Base-by-base conservation (phyloP, 805 yeast species). In the Lipomyces sp. region DNA sequence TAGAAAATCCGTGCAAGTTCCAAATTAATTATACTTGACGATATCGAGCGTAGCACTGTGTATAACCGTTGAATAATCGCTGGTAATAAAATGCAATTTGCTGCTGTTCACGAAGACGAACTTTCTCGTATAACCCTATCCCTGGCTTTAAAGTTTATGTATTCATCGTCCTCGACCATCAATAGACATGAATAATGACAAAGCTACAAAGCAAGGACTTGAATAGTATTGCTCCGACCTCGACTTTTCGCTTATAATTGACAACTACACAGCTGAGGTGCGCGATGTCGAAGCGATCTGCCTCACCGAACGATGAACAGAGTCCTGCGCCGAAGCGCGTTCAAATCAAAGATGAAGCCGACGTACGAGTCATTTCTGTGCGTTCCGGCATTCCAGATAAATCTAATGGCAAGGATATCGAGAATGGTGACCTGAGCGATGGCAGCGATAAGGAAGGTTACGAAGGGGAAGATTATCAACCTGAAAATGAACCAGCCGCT, bases 361-460 rank as follows among this genome's bases (percentile, higher is more conserved):
- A 51, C 6, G 32, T n/a, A 30, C 15, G 24, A 37, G 33, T 35
- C 29, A 35, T 35, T 7, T 29, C 59, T n/a, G 15, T 2, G 48
- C 11, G 30, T 35, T 30, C 18, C 6, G 32, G 11, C 50, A 30
- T 29, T 18, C 57, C 53, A 24, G 32, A 45, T n/a, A 34, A 50
- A 11, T 48, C 29, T 48, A 29, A 5, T 50, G 64, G 45, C 29
- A 33, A 55, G 37, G 2, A 24, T 15, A 37, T 15, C 35, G 45
- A 55, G 18, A 34, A n/a, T 29, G 32, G 11, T 8, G 34, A 15
- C 18, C 58, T n/a, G 24, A 58, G 24, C 37, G 70, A 67, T 8
- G 67, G 57, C 7, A 57, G 51, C 6, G 54, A 63, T 4, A 60
- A 51, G 2, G 72, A 53, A 6, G 60, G 64, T 4, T 54, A 58